Percentiles rank a stretch among this genome's conserved stretches.
These are phyloP conservation scores for Nakazawaea wickerhamii DNA, from an alignment of 805 yeast species.

Conservation along the genomic window DNA sequence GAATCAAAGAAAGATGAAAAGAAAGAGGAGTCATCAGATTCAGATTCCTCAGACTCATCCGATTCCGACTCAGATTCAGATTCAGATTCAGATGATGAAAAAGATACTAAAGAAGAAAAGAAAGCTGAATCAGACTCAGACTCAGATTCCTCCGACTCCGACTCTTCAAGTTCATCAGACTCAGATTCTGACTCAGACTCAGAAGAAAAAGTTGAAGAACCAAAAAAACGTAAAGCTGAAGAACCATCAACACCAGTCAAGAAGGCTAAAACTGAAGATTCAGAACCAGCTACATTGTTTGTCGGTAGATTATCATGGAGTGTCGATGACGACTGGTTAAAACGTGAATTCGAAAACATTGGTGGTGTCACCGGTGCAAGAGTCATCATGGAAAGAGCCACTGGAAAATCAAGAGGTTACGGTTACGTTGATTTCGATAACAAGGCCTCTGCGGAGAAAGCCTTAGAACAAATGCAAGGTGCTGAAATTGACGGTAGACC, in stretches of 20 bases:
- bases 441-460: conserved; percentile 77
- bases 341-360: conserved; percentile 71
- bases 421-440: conserved; percentile 93
- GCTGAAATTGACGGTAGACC: conserved; percentile 96
- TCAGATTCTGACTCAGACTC: conserved; percentile 19
- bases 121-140: conserved; percentile 14
- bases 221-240: conserved; percentile 39
- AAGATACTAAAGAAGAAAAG: background rate
- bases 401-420: conserved; percentile 94
- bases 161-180: conserved; percentile 5
- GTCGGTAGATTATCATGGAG: conserved; percentile 98
- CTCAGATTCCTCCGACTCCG: conserved; percentile 3
- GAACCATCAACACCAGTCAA: conserved; percentile 41
- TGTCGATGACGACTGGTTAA: conserved; percentile 92
- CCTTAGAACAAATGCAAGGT: conserved; percentile 81
- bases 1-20: conserved; percentile 5
- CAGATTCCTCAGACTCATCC: conserved; percentile 16
- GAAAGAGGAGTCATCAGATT: conserved; percentile 17
- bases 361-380: conserved; percentile 88
- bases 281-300: conserved; percentile 82
- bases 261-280: conserved; percentile 36
- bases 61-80: conserved; percentile 15
- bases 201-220: conserved; percentile 26
- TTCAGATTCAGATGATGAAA: background rate
- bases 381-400: conserved; percentile 87